These are phyloP conservation scores for Tagetes erecta DNA, from an alignment of 129 eudicot genomes.

Conservation along the genomic window DNA sequence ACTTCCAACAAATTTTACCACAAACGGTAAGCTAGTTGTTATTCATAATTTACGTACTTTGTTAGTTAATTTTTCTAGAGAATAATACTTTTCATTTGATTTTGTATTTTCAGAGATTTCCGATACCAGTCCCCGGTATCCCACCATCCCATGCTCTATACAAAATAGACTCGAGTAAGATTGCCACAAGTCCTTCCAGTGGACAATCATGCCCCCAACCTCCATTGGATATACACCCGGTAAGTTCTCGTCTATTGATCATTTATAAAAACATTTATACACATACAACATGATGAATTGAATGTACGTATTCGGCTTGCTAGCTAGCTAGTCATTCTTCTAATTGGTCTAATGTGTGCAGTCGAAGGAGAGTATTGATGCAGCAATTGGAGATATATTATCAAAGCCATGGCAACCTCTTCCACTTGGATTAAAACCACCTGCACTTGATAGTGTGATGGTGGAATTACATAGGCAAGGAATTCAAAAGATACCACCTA, in stretches of 20 bases:
- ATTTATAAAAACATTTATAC: too few relatives aligned
- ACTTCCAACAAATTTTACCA: conserved; percentile 56
- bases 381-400: conserved; percentile 80
- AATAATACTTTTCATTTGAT: background rate
- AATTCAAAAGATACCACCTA: conserved; percentile 69
- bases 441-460: conserved; percentile 73
- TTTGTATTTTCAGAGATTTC: conserved; percentile 56
- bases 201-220: conserved; percentile 50
- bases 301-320: too few relatives aligned
- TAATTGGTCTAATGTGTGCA: conserved; percentile 16
- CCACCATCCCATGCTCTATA: conserved; percentile 66
- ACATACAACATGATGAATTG: too few relatives aligned
- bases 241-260: conserved; percentile 26
- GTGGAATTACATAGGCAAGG: conserved; percentile 88
- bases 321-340: background rate
- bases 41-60: background rate
- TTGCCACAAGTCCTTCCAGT: background rate
- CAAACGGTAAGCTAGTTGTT: conserved; percentile 41
- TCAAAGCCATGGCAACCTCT: conserved; percentile 90
- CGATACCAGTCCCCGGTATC: conserved; percentile 69
- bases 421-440: conserved; percentile 94
- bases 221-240: conserved; percentile 75
- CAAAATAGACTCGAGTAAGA: too few relatives aligned
- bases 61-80: background rate
- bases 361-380: conserved; percentile 92